Conservation (phyloP, 768 basidiomycete genomes). For the Xerocomellus dryophilus region DNA sequence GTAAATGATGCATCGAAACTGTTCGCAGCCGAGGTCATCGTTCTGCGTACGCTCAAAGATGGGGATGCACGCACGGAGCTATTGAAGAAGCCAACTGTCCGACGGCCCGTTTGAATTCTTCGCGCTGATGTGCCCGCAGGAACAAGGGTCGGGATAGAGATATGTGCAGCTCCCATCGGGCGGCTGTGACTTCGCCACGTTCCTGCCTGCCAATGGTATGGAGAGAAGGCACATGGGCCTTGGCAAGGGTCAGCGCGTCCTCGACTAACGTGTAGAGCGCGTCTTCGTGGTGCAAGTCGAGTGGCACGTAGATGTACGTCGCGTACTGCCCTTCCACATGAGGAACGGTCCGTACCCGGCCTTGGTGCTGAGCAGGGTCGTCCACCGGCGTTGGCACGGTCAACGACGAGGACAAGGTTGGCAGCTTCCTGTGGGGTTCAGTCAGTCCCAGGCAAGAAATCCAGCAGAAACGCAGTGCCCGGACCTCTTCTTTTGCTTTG, state of each 20-base stretch:
- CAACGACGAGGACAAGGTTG: conserved; percentile 52
- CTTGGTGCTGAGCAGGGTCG: conserved; percentile 80
- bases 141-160: conserved; percentile 83
- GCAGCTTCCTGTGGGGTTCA: conserved; percentile 51
- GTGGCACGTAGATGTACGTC: conserved; percentile 70
- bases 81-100: conserved; percentile 46
- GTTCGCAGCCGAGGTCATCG: conserved; percentile 7
- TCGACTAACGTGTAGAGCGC: conserved; percentile 46
- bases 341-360: conserved; percentile 68
- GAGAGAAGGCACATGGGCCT: conserved; percentile 43
- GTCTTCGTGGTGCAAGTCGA: conserved; percentile 45
- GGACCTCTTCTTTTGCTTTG: conserved; percentile 43
- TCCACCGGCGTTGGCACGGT: conserved; percentile 53
- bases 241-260: conserved; percentile 45
- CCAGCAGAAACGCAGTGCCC: background rate
- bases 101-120: conserved; percentile 65
- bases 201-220: conserved; percentile 40
- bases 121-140: conserved; percentile 74
- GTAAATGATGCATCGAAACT: conserved; percentile 78
- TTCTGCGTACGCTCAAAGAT: conserved; percentile 2
- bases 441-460: background rate
- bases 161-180: conserved; percentile 61
- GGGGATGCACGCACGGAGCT: conserved; percentile 40
- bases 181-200: background rate
- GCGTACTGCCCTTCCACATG: conserved; percentile 88